Evolutionary conservation across 2,329 filamentous ascomycete genomes (phyloP).

Genomic region (Colletotrichum australisinense): DNA sequence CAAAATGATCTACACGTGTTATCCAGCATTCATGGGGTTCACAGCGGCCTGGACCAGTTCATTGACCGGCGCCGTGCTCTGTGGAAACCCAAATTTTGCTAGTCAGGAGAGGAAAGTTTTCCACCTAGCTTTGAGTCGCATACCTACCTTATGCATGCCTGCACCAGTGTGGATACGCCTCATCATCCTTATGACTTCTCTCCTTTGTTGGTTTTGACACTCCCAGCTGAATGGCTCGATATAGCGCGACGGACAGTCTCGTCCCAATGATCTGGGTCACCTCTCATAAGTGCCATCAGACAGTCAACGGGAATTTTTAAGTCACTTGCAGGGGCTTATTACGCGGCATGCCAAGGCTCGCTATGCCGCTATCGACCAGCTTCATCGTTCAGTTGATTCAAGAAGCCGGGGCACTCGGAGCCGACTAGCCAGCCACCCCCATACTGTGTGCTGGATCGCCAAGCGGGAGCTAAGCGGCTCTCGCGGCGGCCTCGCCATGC

Average conservation of each 20-base stretch:
- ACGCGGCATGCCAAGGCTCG: not conserved
- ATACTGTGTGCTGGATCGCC: not conserved
- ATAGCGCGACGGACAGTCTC: not conserved
- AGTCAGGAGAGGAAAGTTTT: not conserved
- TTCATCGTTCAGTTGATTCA: not conserved
- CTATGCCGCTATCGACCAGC: not conserved
- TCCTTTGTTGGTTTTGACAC: too few relatives aligned
- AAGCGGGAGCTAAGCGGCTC: not conserved
- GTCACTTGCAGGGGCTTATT: not conserved
- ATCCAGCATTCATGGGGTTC: not conserved
- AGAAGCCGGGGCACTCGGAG: slow-evolving; percentile 23
- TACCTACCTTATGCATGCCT: too few relatives aligned
- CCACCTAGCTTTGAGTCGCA: too few relatives aligned
- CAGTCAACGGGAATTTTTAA: too few relatives aligned
- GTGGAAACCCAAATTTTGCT: not conserved
- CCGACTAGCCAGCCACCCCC: not conserved
- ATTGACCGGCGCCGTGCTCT: too few relatives aligned
- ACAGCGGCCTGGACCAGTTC: not conserved
- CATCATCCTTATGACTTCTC: not conserved
- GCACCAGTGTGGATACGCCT: too few relatives aligned
- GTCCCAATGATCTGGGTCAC: slow-evolving; percentile 4
- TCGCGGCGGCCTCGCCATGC: too few relatives aligned
- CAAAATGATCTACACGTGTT: not conserved
- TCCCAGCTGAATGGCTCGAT: not conserved
- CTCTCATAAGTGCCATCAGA: not conserved